phyloP scores from a whole-genome alignment of 1,139 yeast genomes.

The Citeromyces hawaiiensis region DNA sequence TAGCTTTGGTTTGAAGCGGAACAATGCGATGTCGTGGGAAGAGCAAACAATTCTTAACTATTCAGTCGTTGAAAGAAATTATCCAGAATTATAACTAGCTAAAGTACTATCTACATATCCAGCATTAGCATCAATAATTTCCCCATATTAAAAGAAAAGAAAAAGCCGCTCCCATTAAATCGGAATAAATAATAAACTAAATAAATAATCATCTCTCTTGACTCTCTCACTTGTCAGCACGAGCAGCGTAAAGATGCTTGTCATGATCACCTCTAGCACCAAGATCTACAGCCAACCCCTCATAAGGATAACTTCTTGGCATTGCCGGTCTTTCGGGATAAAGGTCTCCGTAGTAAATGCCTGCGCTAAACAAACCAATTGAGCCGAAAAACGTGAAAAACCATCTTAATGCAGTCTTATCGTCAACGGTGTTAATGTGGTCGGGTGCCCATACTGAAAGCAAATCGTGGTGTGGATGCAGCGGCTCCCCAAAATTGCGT shows the following conservation, averaged over 20 bases:
- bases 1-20: too few relatives aligned
- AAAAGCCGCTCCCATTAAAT: too few relatives aligned
- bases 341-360: constrained; percentile 21
- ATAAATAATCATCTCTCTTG: constrained; percentile 4
- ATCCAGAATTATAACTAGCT: too few relatives aligned
- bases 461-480: constrained; percentile 58
- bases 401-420: constrained; percentile 44
- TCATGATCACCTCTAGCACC: constrained; percentile 48
- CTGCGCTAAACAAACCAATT: constrained; percentile 28
- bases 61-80: too few relatives aligned
- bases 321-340: constrained; percentile 69
- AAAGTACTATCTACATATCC: too few relatives aligned
- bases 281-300: constrained; percentile 61
- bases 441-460: constrained; percentile 87
- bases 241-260: constrained; percentile 23
- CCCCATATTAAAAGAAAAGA: too few relatives aligned
- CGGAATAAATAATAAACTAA: neutral
- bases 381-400: constrained; percentile 36
- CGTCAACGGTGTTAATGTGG: constrained; percentile 46
- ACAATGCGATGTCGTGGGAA: too few relatives aligned
- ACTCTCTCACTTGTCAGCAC: constrained; percentile 14
- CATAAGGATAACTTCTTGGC: constrained; percentile 65
- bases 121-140: too few relatives aligned
- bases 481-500: constrained; percentile 65
- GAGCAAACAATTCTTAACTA: too few relatives aligned